Evolutionary conservation across 805 yeast species (phyloP).

Genomic region (Metschnikowia lochheadii): DNA sequence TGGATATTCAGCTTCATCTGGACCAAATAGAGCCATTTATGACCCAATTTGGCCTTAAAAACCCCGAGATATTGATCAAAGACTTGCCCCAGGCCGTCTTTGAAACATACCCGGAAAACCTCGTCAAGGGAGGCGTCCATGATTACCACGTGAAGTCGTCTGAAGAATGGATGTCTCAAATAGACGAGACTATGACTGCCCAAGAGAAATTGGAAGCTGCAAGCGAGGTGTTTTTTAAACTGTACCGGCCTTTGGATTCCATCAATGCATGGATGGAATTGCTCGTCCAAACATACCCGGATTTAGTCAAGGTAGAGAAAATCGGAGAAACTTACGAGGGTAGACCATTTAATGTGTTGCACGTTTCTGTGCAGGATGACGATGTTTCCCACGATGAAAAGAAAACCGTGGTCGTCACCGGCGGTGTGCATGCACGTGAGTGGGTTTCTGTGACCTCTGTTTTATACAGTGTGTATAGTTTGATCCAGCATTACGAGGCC

Average conservation of each 20-base stretch:
- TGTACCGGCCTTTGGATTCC: conserved; percentile 62
- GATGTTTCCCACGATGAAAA: conserved; percentile 32
- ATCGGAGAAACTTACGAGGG: conserved; percentile 79
- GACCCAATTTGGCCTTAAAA: conserved; percentile 19
- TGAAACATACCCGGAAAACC: conserved; percentile 47
- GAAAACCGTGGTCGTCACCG: conserved; percentile 69
- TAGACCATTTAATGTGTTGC: conserved; percentile 62
- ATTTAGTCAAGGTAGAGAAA: conserved; percentile 55
- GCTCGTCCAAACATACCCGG: conserved; percentile 58
- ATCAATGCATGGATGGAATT: conserved; percentile 71
- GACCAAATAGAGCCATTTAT: conserved; percentile 13
- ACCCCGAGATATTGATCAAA: conserved; percentile 42
- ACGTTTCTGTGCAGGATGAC: conserved; percentile 48
- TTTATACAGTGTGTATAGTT: conserved; percentile 47
- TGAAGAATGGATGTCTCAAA: background rate
- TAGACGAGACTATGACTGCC: conserved; percentile 2
- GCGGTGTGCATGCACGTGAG: conserved; percentile 87
- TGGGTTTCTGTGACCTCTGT: conserved; percentile 78
- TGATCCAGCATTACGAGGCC: conserved; percentile 28
- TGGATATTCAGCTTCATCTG: conserved; percentile 41
- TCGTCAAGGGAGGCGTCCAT: conserved; percentile 3
- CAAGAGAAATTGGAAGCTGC: conserved; percentile 7
- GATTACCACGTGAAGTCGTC: conserved; percentile 1
- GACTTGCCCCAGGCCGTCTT: conserved; percentile 55
- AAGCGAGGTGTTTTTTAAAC: conserved; percentile 61